Base-by-base conservation (phyloP, 2,329 filamentous ascomycete genomes). In the Phialophora macrospora region DNA sequence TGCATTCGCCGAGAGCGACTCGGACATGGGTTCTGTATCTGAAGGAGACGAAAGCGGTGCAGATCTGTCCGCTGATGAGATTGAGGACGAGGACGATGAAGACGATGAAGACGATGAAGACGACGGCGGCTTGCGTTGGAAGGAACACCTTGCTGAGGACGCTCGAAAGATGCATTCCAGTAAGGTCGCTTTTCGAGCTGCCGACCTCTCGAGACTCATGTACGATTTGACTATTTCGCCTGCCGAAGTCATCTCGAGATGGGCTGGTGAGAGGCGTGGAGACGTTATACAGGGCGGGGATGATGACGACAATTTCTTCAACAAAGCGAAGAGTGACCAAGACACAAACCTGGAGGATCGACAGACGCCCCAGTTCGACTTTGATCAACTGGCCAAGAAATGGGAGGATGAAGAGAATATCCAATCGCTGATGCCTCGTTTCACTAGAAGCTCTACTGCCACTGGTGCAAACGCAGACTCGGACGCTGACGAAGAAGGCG, bases 1-100 rank as follows among this genome's bases (percentile, higher is more conserved):
- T 64, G 92, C 88, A 1, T 99, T 97, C 80, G 95, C 95, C 14
- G 95, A 99, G 74, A 97, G 92, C 74, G 96, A 99, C 77, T 99
- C 95, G 0, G 96, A 99, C 75, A 84, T 99, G 4, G 95, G 95
- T 6, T 97, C 94, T 3, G 79, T 97, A 69, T 96, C 92, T 8
- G 84, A 83, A 0, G 84, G 81, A 7, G 85, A 87, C 3, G 84
- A 86, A 28, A 82, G 84, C 64, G 82, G 84, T 32, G 70, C 83
- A 14, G 81, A 81, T 22, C 41, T 65, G 1, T 84, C 82, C 0
- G 83, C 80, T 8, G 85, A 87, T 7, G 84, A 86, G 22, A 83
- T 84, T 30, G 71, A 44, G 17, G 38, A 44, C 17, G 38, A 44
- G 17, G 84, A 11, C 80, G 81, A 9, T 3, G 80, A 79, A 0